phyloP scores from a whole-genome alignment of 192 early-diverging fungal genomes.

The Rhizophagus clarus region DNA sequence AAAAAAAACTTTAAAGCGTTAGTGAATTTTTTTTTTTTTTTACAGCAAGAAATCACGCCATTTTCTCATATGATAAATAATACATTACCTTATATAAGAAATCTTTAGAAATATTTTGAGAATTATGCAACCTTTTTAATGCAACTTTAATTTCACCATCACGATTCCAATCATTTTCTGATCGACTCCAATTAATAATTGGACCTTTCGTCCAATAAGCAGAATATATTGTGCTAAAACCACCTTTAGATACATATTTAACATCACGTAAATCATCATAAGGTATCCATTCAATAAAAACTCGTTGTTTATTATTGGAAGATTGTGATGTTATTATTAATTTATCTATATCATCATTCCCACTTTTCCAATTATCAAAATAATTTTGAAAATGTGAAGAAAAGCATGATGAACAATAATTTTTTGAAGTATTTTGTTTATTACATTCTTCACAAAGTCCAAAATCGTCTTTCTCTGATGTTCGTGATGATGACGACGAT shows the following conservation, averaged over 20 bases:
- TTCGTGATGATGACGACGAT: background rate
- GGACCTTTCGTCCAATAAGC: constrained; percentile 8
- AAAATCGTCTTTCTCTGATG: background rate
- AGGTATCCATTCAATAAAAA: constrained; percentile 23
- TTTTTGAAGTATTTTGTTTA: background rate
- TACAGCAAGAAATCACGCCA: background rate
- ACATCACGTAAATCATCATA: background rate
- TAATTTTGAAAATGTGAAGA: background rate
- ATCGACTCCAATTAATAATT: background rate
- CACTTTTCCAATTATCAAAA: background rate
- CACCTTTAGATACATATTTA: constrained; percentile 3
- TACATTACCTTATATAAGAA: constrained; percentile 12
- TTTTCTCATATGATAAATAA: too few species aligned
- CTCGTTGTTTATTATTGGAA: background rate
- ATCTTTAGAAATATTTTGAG: constrained; percentile 1
- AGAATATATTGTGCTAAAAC: constrained; percentile 14
- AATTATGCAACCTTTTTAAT: constrained; percentile 18
- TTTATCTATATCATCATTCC: background rate
- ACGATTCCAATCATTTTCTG: background rate
- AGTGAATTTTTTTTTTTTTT: too few species aligned
- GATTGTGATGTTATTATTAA: constrained; percentile 5
- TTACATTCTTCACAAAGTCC: background rate
- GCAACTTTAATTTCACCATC: constrained; percentile 15
- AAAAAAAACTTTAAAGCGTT: background rate
- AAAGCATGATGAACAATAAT: background rate